Conservation (phyloP, 805 yeast species). For the Kazachstania viticola region DNA sequence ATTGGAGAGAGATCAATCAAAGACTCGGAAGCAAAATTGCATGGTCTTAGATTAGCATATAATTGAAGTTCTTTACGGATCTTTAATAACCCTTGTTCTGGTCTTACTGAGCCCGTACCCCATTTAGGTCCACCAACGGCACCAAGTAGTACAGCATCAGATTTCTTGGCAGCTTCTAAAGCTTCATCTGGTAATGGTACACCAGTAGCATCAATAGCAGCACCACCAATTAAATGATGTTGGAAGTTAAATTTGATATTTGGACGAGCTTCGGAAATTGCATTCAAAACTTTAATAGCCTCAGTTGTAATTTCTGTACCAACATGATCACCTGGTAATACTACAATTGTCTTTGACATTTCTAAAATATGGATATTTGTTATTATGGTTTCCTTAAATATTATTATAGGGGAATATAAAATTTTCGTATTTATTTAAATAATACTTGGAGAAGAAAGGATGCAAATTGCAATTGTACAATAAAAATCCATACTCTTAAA, state of each 20-base stretch:
- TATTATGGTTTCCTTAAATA: too few species aligned
- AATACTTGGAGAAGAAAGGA: too few species aligned
- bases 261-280: constrained; percentile 53
- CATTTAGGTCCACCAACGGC: constrained; percentile 99
- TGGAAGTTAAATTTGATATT: constrained; percentile 59
- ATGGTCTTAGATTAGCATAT: constrained; percentile 95
- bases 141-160: constrained; percentile 94
- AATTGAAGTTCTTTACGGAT: constrained; percentile 89
- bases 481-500: too few species aligned
- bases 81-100: constrained; percentile 91
- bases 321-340: constrained; percentile 94
- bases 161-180: constrained; percentile 66
- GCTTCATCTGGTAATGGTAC: constrained; percentile 80
- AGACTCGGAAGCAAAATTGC: constrained; percentile 80
- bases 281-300: constrained; percentile 82
- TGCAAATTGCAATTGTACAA: too few species aligned
- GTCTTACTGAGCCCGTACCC: constrained; percentile 95
- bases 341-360: constrained; percentile 57
- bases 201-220: constrained; percentile 96
- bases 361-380: background rate
- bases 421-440: too few species aligned
- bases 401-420: too few species aligned
- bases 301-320: constrained; percentile 85
- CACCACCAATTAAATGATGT: constrained; percentile 90
- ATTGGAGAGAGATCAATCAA: constrained; percentile 81